Evolutionary conservation across 129 eudicot species (phyloP), one percentile per base, ranked within the genome.

Genomic region (Erigeron canadensis): DNA sequence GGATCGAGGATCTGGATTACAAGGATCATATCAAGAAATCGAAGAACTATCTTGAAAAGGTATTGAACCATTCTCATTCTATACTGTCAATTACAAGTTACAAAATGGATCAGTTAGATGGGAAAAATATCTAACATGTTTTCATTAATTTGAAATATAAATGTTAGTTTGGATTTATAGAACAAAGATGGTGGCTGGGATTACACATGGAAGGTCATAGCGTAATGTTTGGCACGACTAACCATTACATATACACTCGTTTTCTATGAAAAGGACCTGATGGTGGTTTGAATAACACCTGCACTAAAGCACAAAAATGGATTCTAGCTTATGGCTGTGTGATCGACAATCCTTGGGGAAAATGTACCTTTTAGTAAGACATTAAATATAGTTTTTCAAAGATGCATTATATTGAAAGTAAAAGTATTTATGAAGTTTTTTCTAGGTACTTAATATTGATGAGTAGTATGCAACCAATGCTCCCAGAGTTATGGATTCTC

Each of bases 1-100:
- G 67, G 34, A 23, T 23, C 34, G 99, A 95, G 78, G 99, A 90
- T 70, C 88, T 87, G 79, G 97, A 95, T 78, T 95, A 95, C 82
- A 95, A 90, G 97, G 99, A 97, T 11, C 97, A 97, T 21, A 88
- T 95, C 76, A 95, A 95, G 84, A 78, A 88, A 50, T 77, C 90
- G 83, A 84, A 86, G 37, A 94, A 85, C 22, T 81, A 95, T 83
- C 97, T 95, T 42, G 96, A 95, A 71, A 86, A 95, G 97, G 99
- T 95, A 67, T 54, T 39, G 18, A 10, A 28, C 12, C n/a, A 9
- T 13, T 42, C 15, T 59, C 45, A 28, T 34, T 62, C 45, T 77
- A 70, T 55, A 8, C 9, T 18, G 47, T 63, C 28, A 5, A 9
- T 63, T 18, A 53, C 4, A 28, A 28, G 55, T 9, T 13, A 9